These are phyloP conservation scores for Populus nigra DNA, from an alignment of 345 rosid species.

Conservation along the genomic window DNA sequence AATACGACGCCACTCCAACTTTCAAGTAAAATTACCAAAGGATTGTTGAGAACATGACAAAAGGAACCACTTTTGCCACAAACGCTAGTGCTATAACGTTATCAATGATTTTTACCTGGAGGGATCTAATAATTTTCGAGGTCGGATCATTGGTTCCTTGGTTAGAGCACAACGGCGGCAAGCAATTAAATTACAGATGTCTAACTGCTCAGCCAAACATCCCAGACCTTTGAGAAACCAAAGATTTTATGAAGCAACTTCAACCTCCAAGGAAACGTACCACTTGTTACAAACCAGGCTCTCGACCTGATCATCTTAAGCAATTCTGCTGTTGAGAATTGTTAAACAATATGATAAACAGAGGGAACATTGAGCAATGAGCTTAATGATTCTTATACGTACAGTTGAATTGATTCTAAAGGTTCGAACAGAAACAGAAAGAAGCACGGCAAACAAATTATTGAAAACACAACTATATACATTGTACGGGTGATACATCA, in stretches of 20 bases:
- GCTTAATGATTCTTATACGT: neutral
- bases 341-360: neutral
- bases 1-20: neutral
- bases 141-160: neutral
- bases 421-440: neutral
- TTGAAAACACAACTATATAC: slow-evolving; percentile 8
- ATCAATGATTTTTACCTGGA: neutral
- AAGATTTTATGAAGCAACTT: neutral
- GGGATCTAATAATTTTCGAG: neutral
- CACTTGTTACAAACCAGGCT: neutral
- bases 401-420: neutral
- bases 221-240: neutral
- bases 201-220: neutral
- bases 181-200: neutral
- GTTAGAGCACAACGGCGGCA: neutral
- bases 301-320: neutral
- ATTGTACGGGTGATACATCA: slow-evolving; percentile 25
- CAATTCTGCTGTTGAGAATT: neutral
- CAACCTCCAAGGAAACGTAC: neutral
- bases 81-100: too few species aligned
- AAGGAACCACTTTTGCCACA: neutral
- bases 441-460: neutral
- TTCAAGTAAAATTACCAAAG: neutral
- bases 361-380: neutral
- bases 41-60: neutral